Evolutionary conservation across 139 green algal species (phyloP).

Genomic region (Haematococcus lacustris): DNA sequence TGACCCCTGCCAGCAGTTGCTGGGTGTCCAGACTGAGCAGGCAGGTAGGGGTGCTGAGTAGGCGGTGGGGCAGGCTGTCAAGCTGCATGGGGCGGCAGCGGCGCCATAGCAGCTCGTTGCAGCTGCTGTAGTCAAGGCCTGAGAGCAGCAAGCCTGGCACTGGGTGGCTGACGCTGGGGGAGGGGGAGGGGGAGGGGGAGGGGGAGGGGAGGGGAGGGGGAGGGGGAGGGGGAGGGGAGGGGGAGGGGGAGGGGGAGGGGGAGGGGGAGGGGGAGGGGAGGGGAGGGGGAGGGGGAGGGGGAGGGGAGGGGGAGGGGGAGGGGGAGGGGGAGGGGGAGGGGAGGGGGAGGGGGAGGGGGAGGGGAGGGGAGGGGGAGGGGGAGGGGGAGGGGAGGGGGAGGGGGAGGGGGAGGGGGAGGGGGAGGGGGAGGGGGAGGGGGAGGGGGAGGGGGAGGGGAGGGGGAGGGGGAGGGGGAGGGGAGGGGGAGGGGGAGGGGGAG

Average conservation of each 20-base stretch:
- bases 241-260: too few relatives aligned
- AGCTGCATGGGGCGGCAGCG: slow-evolving; percentile 13
- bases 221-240: too few relatives aligned
- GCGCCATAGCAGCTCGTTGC: slow-evolving; percentile 21
- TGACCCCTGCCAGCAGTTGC: too few relatives aligned
- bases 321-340: too few relatives aligned
- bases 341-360: background rate
- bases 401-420: background rate
- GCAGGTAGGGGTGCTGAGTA: background rate
- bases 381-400: too few relatives aligned
- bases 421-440: background rate
- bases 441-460: too few relatives aligned
- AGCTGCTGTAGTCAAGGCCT: slow-evolving; percentile 13
- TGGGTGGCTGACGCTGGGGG: too few relatives aligned
- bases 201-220: background rate
- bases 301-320: background rate
- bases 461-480: background rate
- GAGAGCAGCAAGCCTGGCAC: background rate
- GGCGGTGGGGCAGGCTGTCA: background rate
- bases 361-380: background rate
- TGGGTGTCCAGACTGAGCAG: background rate
- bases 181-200: background rate
- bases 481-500: too few relatives aligned
- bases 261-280: too few relatives aligned
- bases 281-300: too few relatives aligned